These are phyloP conservation scores for Tolypocladium sp. DNA, from an alignment of 2,329 filamentous ascomycete species.

Conservation along the genomic window DNA sequence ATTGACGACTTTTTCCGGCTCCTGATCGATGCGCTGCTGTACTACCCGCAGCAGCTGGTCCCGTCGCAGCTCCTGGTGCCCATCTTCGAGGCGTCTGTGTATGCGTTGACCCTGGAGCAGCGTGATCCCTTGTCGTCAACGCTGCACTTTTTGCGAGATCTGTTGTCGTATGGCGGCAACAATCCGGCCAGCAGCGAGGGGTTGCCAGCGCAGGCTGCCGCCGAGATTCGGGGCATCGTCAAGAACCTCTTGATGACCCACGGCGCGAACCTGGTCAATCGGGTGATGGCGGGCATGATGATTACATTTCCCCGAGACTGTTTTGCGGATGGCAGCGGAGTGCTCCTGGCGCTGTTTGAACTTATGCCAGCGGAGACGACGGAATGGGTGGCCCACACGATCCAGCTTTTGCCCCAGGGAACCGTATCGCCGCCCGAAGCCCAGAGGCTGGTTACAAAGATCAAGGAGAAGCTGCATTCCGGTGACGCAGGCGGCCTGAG, in stretches of 20 bases:
- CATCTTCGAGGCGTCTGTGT: conserved; percentile 80
- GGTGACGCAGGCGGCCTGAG: conserved; percentile 53
- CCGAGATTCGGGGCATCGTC: conserved; percentile 64
- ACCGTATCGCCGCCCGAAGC: conserved; percentile 74
- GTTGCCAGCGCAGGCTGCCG: conserved; percentile 48
- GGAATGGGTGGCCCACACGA: conserved; percentile 73
- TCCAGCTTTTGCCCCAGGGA: conserved; percentile 74
- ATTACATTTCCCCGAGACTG: conserved; percentile 95
- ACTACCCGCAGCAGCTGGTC: conserved; percentile 80
- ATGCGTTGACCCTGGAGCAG: conserved; percentile 80
- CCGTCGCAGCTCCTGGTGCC: conserved; percentile 69
- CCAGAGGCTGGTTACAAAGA: conserved; percentile 69
- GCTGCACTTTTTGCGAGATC: conserved; percentile 84
- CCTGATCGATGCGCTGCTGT: conserved; percentile 82
- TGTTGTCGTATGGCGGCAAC: conserved; percentile 78
- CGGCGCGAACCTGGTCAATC: conserved; percentile 74
- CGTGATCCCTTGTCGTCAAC: conserved; percentile 85
- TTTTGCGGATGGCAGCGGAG: conserved; percentile 87
- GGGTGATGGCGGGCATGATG: conserved; percentile 96
- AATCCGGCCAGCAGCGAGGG: conserved; percentile 56
- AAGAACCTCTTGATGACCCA: conserved; percentile 60
- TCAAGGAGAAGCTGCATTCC: conserved; percentile 65
- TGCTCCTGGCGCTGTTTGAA: conserved; percentile 84
- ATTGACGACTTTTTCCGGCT: conserved; percentile 97
- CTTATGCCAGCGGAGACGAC: conserved; percentile 72